phyloP scores from a whole-genome alignment of 352 stramenopile genomes.

The Phytopythium ostracodes region DNA sequence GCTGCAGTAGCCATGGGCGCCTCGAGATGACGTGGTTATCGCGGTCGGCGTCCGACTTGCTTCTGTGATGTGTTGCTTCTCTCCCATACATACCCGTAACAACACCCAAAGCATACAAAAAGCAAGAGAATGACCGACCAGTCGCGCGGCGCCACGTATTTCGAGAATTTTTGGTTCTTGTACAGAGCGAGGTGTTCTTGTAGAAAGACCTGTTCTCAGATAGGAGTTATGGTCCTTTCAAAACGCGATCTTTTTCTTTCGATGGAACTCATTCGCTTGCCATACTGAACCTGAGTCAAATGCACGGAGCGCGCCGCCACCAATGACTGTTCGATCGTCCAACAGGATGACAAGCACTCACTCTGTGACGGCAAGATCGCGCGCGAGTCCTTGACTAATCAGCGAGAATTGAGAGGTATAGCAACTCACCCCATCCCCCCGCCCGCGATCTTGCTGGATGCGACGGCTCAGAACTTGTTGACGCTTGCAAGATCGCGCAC shows the following conservation, averaged over 20 bases:
- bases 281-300: neutral
- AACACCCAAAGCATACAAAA: slow-evolving; percentile 19
- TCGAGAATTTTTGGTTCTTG: slow-evolving; percentile 16
- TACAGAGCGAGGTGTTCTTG: slow-evolving; percentile 23
- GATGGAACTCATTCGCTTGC: slow-evolving; percentile 2
- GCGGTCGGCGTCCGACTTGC: neutral
- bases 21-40: no score
- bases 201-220: neutral
- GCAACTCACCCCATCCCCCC: neutral
- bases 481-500: slow-evolving; percentile 64
- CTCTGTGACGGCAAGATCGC: slow-evolving; percentile 1
- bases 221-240: neutral
- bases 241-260: slow-evolving; percentile 6
- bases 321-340: neutral
- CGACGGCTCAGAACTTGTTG: slow-evolving; percentile 23
- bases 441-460: slow-evolving; percentile 6
- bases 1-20: no score
- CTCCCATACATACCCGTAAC: slow-evolving; percentile 8
- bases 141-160: slow-evolving; percentile 35
- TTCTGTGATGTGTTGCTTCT: neutral
- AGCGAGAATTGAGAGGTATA: no score
- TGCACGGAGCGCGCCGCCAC: neutral
- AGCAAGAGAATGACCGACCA: slow-evolving; percentile 12
- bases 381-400: no score
- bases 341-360: neutral